Conservation (phyloP, 306 rosid genomes). For the Styphnolobium japonicum region DNA sequence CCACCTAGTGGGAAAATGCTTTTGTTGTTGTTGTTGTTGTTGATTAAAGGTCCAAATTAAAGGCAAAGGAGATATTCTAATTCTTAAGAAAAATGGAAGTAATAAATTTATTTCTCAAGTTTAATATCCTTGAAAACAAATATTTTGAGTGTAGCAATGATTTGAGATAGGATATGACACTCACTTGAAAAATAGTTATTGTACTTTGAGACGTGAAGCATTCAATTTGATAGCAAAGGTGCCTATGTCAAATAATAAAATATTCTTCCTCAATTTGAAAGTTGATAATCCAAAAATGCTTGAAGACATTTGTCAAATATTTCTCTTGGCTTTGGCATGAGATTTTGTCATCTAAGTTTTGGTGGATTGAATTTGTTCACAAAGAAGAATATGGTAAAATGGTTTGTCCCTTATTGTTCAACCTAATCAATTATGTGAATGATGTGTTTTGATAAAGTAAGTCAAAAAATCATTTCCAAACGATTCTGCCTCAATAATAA, state of each 20-base stretch:
- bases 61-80: background rate
- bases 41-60: too few species aligned
- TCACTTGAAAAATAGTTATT: too few species aligned
- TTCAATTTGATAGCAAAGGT: background rate
- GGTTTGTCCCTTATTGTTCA: background rate
- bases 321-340: background rate
- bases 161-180: background rate
- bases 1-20: too few species aligned
- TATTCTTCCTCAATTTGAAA: background rate
- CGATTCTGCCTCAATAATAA: background rate
- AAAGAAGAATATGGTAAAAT: too few species aligned
- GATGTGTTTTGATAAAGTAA: background rate
- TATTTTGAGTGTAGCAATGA: background rate
- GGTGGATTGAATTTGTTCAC: background rate
- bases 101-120: too few species aligned
- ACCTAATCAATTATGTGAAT: background rate
- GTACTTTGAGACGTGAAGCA: background rate
- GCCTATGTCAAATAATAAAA: background rate
- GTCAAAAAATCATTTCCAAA: background rate
- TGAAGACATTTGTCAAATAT: background rate
- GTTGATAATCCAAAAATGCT: background rate
- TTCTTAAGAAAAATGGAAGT: background rate
- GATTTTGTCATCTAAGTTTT: background rate
- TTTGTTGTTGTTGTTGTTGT: too few species aligned
- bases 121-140: background rate